Evolutionary conservation across 176 grass and related monocot genomes (phyloP), one percentile per base, ranked within the genome.

Genomic region (Lolium rigidum): DNA sequence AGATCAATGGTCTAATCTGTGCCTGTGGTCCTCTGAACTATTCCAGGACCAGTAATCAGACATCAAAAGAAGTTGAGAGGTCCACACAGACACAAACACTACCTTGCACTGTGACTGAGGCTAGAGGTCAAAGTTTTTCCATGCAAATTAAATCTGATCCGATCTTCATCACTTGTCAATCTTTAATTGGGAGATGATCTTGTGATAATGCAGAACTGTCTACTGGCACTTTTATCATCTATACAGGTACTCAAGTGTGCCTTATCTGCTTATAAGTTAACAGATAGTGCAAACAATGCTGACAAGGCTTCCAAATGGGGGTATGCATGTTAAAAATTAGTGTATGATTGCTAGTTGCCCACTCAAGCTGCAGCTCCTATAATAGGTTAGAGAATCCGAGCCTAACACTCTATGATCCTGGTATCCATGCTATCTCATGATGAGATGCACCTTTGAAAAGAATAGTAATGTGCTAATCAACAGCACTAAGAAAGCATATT

Each of bases 11-110:
- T 56, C 77, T 82, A 78, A 71, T 88, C 54, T 63, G 13, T 46
- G 77, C 44, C 18, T 77, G 86, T 88, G 82, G 90, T 85, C 86
- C 86, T 85, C 25, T 82, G 70, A 76, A 55, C 9, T 39, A 44
- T 77, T 62, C 50, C 22, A 54, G 17, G 63, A 84, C 80, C 50
- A 80, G 65, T 70, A 72, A 90, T 79, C 75, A 76, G 39, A 67
- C 20, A 75, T 28, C 81, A 68, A 80, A 80, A 80, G 38, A 57
- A 39, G 80, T 64, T 79, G 25, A 80, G 25, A 80, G 83, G 83
- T 22, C 70, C 70, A 82, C 9, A 12, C 18, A 73, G 2, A 35
- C 31, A 35, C 31, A 35, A 18, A 71, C 88, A 76, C 51, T 85
- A 37, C 24, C 2, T 6, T 49, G 73, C 74, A 10, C 37, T 55